phyloP scores from a whole-genome alignment of 192 early-diverging fungal species.

The Coemansia sp. region DNA sequence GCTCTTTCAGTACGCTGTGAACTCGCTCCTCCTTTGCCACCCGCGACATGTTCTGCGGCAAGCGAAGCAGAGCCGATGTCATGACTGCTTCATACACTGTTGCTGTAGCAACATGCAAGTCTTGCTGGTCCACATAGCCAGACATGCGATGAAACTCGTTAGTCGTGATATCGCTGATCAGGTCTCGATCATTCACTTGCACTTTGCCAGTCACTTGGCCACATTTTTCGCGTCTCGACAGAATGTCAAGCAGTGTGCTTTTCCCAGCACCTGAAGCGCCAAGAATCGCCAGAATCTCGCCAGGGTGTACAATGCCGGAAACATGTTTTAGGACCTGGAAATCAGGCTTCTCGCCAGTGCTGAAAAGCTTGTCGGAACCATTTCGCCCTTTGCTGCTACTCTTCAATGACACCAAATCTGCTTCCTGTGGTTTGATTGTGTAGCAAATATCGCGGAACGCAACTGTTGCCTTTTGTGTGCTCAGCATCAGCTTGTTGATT shows the following conservation, averaged over 20 bases:
- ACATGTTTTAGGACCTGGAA: constrained; percentile 61
- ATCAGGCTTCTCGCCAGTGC: not conserved
- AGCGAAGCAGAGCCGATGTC: constrained; percentile 80
- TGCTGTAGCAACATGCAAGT: constrained; percentile 76
- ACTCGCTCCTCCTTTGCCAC: constrained; percentile 65
- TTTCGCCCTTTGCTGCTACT: not conserved
- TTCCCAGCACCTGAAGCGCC: constrained; percentile 93
- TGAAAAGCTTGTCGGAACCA: not conserved
- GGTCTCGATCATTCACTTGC: constrained; percentile 72
- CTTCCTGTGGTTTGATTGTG: constrained; percentile 27
- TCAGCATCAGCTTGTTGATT: constrained; percentile 28
- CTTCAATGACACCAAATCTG: constrained; percentile 25
- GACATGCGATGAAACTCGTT: constrained; percentile 66
- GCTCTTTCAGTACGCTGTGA: constrained; percentile 71
- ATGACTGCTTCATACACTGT: constrained; percentile 88
- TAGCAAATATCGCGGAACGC: constrained; percentile 45
- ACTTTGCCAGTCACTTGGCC: constrained; percentile 73
- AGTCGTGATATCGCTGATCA: constrained; percentile 58
- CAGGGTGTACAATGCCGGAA: constrained; percentile 73
- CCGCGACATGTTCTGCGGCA: constrained; percentile 60
- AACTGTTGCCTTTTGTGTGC: constrained; percentile 25
- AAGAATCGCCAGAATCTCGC: constrained; percentile 91
- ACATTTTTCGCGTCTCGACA: constrained; percentile 73
- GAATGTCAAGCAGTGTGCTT: constrained; percentile 87
- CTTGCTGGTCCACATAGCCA: constrained; percentile 91